These are phyloP conservation scores for Russula griseocarnosa DNA, from an alignment of 768 basidiomycete species.

Conservation along the genomic window DNA sequence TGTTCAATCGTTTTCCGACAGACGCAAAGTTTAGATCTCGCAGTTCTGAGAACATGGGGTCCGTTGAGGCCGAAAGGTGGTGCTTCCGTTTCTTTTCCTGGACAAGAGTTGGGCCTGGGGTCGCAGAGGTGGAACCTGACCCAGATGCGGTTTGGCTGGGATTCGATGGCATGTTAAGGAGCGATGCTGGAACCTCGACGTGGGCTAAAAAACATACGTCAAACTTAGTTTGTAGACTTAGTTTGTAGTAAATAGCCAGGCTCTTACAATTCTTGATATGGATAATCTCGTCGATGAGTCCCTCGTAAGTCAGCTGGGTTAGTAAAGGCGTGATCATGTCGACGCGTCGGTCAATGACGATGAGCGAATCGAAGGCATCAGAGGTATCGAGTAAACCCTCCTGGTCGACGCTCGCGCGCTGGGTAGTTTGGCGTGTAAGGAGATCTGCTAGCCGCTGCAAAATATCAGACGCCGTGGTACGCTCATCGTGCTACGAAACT, in stretches of 20 bases:
- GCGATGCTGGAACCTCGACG: conserved; percentile 71
- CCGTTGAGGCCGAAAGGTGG: conserved; percentile 69
- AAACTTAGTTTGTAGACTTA: background rate
- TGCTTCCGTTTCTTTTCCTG: conserved; percentile 90
- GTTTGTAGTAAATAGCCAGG: background rate
- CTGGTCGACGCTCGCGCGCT: conserved; percentile 38
- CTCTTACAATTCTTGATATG: conserved; percentile 83
- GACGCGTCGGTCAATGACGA: conserved; percentile 83
- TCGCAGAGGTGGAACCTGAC: conserved; percentile 40
- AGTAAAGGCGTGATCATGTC: conserved; percentile 96
- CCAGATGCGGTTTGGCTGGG: conserved; percentile 37
- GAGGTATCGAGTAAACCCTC: conserved; percentile 46
- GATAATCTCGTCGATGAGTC: conserved; percentile 88
- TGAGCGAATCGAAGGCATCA: conserved; percentile 74
- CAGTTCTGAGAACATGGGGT: conserved; percentile 77
- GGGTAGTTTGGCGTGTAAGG: conserved; percentile 55
- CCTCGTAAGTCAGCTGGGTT: conserved; percentile 95
- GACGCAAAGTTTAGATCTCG: conserved; percentile 90
- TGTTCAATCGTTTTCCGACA: conserved; percentile 77
- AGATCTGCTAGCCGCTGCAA: conserved; percentile 71
- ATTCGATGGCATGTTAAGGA: conserved; percentile 54
- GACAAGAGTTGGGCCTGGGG: conserved; percentile 49
- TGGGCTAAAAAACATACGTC: conserved; percentile 48
- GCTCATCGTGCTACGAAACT: conserved; percentile 27
- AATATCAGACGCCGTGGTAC: conserved; percentile 5